phyloP scores from a whole-genome alignment of 306 rosid species.

The Sphenostylis stenocarpa region DNA sequence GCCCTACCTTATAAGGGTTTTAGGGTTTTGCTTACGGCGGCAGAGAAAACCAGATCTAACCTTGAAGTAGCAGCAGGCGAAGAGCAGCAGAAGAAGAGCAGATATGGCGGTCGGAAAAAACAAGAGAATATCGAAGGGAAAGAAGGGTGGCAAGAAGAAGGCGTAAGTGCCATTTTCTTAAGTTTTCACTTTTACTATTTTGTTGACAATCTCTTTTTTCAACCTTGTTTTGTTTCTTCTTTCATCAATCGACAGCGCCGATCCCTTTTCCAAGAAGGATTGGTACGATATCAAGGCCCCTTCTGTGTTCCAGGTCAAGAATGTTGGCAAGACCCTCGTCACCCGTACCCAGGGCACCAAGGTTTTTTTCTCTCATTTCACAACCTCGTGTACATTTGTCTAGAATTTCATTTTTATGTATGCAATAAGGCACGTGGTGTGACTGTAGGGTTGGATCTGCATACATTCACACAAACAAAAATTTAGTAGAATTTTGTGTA shows the following conservation, averaged over 20 bases:
- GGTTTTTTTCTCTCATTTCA: conserved; percentile 38
- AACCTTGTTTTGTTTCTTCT: not conserved
- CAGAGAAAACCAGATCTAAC: not conserved
- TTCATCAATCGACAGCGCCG: conserved; percentile 47
- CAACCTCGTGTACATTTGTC: not conserved
- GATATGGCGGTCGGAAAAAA: conserved; percentile 92
- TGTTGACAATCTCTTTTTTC: not conserved
- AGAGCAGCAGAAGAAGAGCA: not conserved
- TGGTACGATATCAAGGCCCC: conserved; percentile 98
- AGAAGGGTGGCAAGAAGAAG: conserved; percentile 98
- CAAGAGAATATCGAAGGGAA: conserved; percentile 92
- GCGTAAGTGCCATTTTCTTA: conserved; percentile 48
- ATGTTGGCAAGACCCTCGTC: conserved; percentile 90
- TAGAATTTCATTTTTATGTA: too few relatives aligned
- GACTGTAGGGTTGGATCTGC: not conserved
- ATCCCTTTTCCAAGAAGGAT: conserved; percentile 96
- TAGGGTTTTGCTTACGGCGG: not conserved
- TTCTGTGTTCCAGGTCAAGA: conserved; percentile 61
- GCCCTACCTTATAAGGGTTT: not conserved
- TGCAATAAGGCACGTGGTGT: not conserved
- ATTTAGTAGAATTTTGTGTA: not conserved
- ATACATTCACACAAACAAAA: not conserved
- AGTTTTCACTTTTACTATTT: not conserved
- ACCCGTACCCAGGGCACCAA: conserved; percentile 95
- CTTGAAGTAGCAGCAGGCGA: too few relatives aligned